Conservation (phyloP, 768 basidiomycete genomes). For the Chalciporus sphaerocephalus region DNA sequence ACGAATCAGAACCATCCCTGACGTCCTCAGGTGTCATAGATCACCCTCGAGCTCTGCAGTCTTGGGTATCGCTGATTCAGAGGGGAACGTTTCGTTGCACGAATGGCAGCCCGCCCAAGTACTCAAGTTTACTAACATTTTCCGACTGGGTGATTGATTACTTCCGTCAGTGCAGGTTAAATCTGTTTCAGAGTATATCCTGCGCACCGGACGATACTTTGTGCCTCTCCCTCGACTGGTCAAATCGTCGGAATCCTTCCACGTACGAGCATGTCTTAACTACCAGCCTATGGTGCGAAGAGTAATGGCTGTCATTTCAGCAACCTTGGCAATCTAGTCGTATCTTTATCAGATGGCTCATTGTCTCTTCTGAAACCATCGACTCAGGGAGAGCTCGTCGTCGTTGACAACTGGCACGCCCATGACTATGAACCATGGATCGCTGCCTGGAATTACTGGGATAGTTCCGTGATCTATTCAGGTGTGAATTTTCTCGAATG, state of each 20-base stretch:
- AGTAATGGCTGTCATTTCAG: slow-evolving; percentile 30
- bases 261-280: slow-evolving; percentile 35
- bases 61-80: slow-evolving; percentile 79
- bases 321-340: slow-evolving; percentile 55
- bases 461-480: slow-evolving; percentile 75
- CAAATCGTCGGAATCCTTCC: slow-evolving; percentile 54
- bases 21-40: slow-evolving; percentile 54
- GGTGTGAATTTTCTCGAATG: slow-evolving; percentile 42
- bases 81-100: slow-evolving; percentile 70
- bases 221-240: slow-evolving; percentile 94
- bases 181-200: slow-evolving; percentile 38
- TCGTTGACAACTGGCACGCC: slow-evolving; percentile 69
- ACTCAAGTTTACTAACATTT: background rate
- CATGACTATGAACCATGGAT: slow-evolving; percentile 97
- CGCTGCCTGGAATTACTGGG: slow-evolving; percentile 86
- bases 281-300: background rate
- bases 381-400: slow-evolving; percentile 40
- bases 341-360: slow-evolving; percentile 78
- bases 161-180: slow-evolving; percentile 36
- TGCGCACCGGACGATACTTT: slow-evolving; percentile 56
- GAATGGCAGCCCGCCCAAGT: slow-evolving; percentile 52
- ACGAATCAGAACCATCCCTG: background rate
- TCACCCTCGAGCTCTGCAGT: slow-evolving; percentile 38
- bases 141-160: background rate
- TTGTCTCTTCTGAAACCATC: slow-evolving; percentile 56